Conservation (phyloP, 805 yeast species). For the Ogataea zsoltii region DNA sequence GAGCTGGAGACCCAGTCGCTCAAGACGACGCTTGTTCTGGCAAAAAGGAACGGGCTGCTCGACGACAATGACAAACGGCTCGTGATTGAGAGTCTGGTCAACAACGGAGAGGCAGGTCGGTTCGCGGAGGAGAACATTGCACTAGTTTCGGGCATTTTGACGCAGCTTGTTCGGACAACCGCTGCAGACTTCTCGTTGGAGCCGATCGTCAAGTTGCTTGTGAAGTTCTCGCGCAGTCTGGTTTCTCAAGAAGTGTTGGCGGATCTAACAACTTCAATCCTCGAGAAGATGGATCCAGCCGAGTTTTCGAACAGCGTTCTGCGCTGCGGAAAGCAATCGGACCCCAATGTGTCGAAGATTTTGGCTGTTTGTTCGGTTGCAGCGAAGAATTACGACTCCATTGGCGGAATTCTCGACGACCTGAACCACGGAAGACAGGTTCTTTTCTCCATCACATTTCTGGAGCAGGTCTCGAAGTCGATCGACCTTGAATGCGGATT, state of each 20-base stretch:
- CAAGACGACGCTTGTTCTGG: constrained; percentile 17
- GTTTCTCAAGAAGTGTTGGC: constrained; percentile 21
- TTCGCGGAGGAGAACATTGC: constrained; percentile 13
- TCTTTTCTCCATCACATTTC: constrained; percentile 38
- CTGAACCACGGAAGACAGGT: constrained; percentile 23
- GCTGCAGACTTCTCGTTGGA: constrained; percentile 8
- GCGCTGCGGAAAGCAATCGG: constrained; percentile 23
- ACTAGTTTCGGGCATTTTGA: constrained; percentile 15
- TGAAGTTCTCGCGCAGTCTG: constrained; percentile 17
- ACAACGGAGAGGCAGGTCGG: constrained; percentile 12
- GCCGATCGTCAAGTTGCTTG: constrained; percentile 14
- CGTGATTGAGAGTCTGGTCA: constrained; percentile 9
- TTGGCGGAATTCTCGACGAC: constrained; percentile 21
- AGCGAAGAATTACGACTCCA: constrained; percentile 34
- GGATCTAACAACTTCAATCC: constrained; percentile 19
- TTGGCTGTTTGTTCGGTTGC: constrained; percentile 37
- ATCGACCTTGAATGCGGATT: constrained; percentile 36
- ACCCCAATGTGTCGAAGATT: constrained; percentile 28
- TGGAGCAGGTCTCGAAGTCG: constrained; percentile 51
- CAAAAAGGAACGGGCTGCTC: constrained; percentile 6
- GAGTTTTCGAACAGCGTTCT: constrained; percentile 17
- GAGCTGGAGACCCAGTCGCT: constrained; percentile 25
- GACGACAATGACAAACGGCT: constrained; percentile 9
- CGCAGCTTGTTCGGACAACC: constrained; percentile 9
- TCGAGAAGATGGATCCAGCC: constrained; percentile 11